Base-by-base conservation (phyloP, 768 basidiomycete genomes). In the Serendipita vermifera region DNA sequence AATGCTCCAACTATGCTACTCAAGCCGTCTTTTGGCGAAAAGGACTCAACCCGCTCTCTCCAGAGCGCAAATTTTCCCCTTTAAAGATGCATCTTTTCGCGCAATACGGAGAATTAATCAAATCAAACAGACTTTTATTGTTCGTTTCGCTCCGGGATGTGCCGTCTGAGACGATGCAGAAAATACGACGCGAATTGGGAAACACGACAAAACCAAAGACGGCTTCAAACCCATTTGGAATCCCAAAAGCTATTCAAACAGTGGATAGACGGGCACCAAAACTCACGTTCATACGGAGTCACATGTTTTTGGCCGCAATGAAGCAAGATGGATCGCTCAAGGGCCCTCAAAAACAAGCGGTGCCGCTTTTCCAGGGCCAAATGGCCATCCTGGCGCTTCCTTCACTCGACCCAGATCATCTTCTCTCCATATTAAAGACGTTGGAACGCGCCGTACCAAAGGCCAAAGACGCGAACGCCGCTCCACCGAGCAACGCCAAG, bases 331-430 rank as follows among this genome's bases (percentile, higher is more conserved):
- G n/a, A 15, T 15, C 17, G 24, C 22, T 29, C 22, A 15, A 51
- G 5, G 46, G 20, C 11, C 15, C 46, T 7, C 17, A n/a, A 17
- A 20, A 29, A 5, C 9, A 15, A 5, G 7, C n/a, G 15, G 11
- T 9, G 15, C 46, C 46, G 5, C 29, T 51, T 15, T 29, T 51
- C 5, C 5, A 51, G 29, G 46, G 46, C 5, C 46, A 20, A 15
- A 51, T 51, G 4, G 24, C 46, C 20, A 75, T 85, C 38, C 76
- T 89, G 58, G 71, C 79, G 13, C 69, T 85, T 2, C 79, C 85
- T 17, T 67, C 73, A 14, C 74, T 90, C 63, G 75, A 86, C 64
- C 87, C 88, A 15, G 85, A 85, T 0, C 80, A 82, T 62, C 73
- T 90, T 33, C 72, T 74, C 48, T 78, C 79, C 38, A 71, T 89